Percentiles rank a stretch among this genome's conserved stretches.
Evolutionary conservation across 2,329 filamentous ascomycete species (phyloP).

Genomic region (Neonectria magnoliae): DNA sequence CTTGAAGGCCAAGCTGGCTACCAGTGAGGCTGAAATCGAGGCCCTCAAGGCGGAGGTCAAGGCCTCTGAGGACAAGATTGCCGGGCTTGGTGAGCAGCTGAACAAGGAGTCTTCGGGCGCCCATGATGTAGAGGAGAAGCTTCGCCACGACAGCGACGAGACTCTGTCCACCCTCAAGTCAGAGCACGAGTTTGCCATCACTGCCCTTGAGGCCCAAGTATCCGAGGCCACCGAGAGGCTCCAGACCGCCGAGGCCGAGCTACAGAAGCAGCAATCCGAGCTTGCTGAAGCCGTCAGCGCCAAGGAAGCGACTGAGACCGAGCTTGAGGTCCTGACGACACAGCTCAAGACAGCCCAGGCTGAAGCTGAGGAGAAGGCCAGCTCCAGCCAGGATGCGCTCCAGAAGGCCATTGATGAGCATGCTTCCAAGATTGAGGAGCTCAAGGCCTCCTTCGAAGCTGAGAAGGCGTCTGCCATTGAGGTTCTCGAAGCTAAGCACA

Average conservation of each 20-base stretch:
- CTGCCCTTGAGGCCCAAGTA: slow-evolving; percentile 58
- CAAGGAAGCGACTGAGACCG: slow-evolving; percentile 59
- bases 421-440: slow-evolving; percentile 57
- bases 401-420: slow-evolving; percentile 58
- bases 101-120: slow-evolving; percentile 52
- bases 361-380: slow-evolving; percentile 49
- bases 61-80: slow-evolving; percentile 64
- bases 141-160: slow-evolving; percentile 55
- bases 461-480: slow-evolving; percentile 61
- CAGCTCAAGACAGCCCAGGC: slow-evolving; percentile 57
- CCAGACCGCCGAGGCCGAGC: slow-evolving; percentile 59
- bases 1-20: slow-evolving; percentile 67
- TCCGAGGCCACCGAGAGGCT: slow-evolving; percentile 62
- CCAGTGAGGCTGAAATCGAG: slow-evolving; percentile 67
- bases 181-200: slow-evolving; percentile 60
- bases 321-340: slow-evolving; percentile 60
- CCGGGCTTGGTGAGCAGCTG: slow-evolving; percentile 63
- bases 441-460: slow-evolving; percentile 60
- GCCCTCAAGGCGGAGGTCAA: slow-evolving; percentile 66
- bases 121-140: slow-evolving; percentile 52
- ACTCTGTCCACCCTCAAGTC: slow-evolving; percentile 59
- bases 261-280: slow-evolving; percentile 61
- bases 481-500: slow-evolving; percentile 64
- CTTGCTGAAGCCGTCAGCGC: slow-evolving; percentile 58
- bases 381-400: slow-evolving; percentile 46